A percentile compares a stretch with the other conserved stretches of the same genome.
Conservation (phyloP, 352 stramenopile species). For the Paralagenidium karlingii region DNA sequence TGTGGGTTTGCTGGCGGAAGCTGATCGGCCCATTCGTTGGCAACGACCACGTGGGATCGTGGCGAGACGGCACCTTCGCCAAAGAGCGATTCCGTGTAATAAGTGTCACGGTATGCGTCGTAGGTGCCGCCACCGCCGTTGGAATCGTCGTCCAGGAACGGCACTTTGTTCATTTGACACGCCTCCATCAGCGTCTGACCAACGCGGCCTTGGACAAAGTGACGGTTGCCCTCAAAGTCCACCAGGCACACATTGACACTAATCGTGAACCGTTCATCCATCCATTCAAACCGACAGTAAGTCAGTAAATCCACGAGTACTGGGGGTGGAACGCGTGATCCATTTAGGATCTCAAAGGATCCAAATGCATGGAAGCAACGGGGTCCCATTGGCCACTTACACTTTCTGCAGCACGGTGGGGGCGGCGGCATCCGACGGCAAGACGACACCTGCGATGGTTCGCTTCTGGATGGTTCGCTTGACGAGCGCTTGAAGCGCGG, state of each 20-base stretch:
- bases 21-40: slow-evolving; percentile 82
- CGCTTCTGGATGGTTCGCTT: slow-evolving; percentile 14
- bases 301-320: too few relatives aligned
- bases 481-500: too few relatives aligned
- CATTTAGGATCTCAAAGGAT: too few relatives aligned
- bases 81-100: slow-evolving; percentile 83
- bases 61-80: slow-evolving; percentile 66
- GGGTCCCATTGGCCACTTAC: too few relatives aligned
- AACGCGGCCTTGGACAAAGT: slow-evolving; percentile 66
- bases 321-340: too few relatives aligned
- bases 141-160: slow-evolving; percentile 78
- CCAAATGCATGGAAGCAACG: too few relatives aligned
- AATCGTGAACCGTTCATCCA: too few relatives aligned
- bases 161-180: slow-evolving; percentile 65
- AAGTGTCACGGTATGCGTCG: slow-evolving; percentile 50
- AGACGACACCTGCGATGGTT: slow-evolving; percentile 38
- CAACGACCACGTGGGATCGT: slow-evolving; percentile 79
- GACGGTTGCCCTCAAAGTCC: slow-evolving; percentile 80
- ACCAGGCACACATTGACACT: slow-evolving; percentile 79
- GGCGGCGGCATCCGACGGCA: slow-evolving; percentile 10
- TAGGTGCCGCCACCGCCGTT: slow-evolving; percentile 58
- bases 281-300: too few relatives aligned
- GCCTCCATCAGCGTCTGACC: slow-evolving; percentile 75
- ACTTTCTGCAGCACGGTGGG: slow-evolving; percentile 49
- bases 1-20: slow-evolving; percentile 47